phyloP scores from a whole-genome alignment of 805 yeast species.

The Ogataea pini region DNA sequence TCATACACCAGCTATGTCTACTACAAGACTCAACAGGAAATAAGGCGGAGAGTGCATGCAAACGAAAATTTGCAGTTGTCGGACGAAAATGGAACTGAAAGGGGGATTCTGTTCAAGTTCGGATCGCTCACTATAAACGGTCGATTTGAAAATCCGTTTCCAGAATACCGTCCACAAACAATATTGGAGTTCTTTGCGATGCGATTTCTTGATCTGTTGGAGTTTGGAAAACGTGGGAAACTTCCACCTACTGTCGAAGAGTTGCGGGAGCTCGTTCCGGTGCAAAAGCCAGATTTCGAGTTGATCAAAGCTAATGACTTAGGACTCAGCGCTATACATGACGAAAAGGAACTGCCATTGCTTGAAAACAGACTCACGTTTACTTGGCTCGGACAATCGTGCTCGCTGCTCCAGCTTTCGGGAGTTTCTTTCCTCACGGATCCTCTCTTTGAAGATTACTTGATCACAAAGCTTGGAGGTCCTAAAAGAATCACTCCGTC shows the following conservation, averaged over 20 bases:
- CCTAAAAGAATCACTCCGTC: constrained; percentile 83
- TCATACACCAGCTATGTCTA: constrained; percentile 66
- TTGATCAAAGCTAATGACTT: constrained; percentile 33
- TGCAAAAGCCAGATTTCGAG: constrained; percentile 56
- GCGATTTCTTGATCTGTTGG: constrained; percentile 69
- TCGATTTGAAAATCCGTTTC: constrained; percentile 85
- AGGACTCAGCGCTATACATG: constrained; percentile 11
- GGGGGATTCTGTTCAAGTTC: constrained; percentile 35
- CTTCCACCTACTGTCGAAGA: constrained; percentile 49
- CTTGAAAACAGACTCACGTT: constrained; percentile 53
- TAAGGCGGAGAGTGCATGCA: constrained; percentile 42
- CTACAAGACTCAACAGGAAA: constrained; percentile 52
- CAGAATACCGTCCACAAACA: constrained; percentile 88
- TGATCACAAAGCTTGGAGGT: constrained; percentile 66
- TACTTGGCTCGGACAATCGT: constrained; percentile 95
- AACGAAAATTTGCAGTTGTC: constrained; percentile 10
- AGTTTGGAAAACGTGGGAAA: constrained; percentile 57
- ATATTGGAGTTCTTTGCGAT: constrained; percentile 80
- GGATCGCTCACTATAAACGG: constrained; percentile 62
- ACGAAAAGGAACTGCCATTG: constrained; percentile 31
- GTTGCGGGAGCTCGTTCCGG: constrained; percentile 59
- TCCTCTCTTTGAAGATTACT: constrained; percentile 70
- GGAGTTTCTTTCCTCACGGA: constrained; percentile 81
- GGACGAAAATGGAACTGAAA: not conserved
- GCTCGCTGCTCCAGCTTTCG: constrained; percentile 70